These are phyloP conservation scores for Colletotrichum liriopes DNA, from an alignment of 2,329 filamentous ascomycete species.

Conservation along the genomic window DNA sequence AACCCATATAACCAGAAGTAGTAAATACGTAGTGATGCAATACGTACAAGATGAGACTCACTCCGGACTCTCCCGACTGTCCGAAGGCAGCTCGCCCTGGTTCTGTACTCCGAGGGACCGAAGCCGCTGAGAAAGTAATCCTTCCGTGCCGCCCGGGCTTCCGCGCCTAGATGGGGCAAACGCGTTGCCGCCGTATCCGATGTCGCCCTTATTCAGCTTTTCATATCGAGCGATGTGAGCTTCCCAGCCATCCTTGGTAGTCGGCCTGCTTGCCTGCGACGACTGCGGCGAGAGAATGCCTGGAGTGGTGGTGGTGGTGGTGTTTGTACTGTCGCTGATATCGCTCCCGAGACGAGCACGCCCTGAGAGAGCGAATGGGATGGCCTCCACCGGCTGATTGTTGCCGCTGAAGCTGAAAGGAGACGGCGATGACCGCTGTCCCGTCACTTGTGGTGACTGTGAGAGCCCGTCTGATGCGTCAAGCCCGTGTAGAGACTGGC, in stretches of 20 bases:
- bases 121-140: constrained; percentile 79
- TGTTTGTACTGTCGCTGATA: constrained; percentile 49
- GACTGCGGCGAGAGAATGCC: constrained; percentile 49
- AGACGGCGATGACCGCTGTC: constrained; percentile 46
- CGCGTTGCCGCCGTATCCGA: constrained; percentile 72
- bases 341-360: constrained; percentile 53
- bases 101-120: constrained; percentile 71
- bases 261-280: constrained; percentile 51
- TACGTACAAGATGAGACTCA: constrained; percentile 21
- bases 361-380: constrained; percentile 62
- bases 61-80: background rate
- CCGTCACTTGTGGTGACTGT: constrained; percentile 29
- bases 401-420: constrained; percentile 51
- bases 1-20: background rate
- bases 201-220: constrained; percentile 78
- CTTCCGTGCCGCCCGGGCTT: constrained; percentile 67
- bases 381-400: constrained; percentile 62
- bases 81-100: constrained; percentile 21
- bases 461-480: constrained; percentile 54
- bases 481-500: constrained; percentile 50
- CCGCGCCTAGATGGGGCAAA: constrained; percentile 59
- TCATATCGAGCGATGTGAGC: constrained; percentile 64
- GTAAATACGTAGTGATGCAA: background rate
- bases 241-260: constrained; percentile 54
- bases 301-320: constrained; percentile 42